Percentiles rank a stretch among this genome's conserved stretches.
phyloP scores from a whole-genome alignment of 1,139 yeast species.

The Suhomyces maxii region DNA sequence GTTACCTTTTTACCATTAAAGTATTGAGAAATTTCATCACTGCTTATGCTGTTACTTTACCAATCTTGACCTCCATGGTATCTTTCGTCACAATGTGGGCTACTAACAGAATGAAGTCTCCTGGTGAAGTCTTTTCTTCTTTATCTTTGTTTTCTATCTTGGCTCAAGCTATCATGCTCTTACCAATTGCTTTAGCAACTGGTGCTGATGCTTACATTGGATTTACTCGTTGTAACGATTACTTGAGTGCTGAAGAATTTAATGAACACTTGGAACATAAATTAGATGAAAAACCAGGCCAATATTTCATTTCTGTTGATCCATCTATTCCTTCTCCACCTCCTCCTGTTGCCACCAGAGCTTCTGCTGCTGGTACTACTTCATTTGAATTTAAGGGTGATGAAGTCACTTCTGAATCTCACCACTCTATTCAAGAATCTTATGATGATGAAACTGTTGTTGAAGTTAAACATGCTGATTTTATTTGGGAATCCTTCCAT shows the following conservation, averaged over 20 bases:
- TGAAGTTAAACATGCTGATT: constrained; percentile 32
- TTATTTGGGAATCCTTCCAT: constrained; percentile 37
- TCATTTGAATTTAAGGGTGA: not conserved
- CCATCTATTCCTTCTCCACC: not conserved
- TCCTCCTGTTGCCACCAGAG: constrained; percentile 10
- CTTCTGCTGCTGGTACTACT: constrained; percentile 13
- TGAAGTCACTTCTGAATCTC: constrained; percentile 2
- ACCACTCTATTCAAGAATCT: not conserved
- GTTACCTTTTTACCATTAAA: constrained; percentile 42
- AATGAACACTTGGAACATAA: constrained; percentile 23
- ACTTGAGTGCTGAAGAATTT: constrained; percentile 41
- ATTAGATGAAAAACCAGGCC: constrained; percentile 10
- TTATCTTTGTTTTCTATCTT: constrained; percentile 52
- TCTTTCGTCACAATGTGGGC: constrained; percentile 47
- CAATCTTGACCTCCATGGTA: constrained; percentile 19
- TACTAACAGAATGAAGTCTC: constrained; percentile 31
- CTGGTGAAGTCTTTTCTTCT: constrained; percentile 50
- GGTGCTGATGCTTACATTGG: constrained; percentile 58
- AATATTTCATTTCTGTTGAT: not conserved
- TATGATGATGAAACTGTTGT: constrained; percentile 15
- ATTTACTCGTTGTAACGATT: constrained; percentile 46
- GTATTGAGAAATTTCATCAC: constrained; percentile 46
- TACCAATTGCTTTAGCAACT: constrained; percentile 56
- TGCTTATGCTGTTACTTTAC: constrained; percentile 45
- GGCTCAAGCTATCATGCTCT: constrained; percentile 51